These are phyloP conservation scores for Clarireedia paspali DNA, from an alignment of 2,329 filamentous ascomycete genomes.

Conservation along the genomic window DNA sequence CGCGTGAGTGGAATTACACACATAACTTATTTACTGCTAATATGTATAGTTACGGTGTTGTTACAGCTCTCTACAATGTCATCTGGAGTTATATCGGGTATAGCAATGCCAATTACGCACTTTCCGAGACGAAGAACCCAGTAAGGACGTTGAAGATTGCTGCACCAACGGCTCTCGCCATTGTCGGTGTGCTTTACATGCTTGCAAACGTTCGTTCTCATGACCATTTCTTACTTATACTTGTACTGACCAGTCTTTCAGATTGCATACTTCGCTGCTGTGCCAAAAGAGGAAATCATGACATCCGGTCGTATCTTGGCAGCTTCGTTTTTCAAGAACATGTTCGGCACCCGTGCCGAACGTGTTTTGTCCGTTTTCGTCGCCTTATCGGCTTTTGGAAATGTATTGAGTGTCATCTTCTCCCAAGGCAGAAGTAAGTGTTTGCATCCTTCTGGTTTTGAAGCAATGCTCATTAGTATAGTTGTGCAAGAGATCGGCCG, in stretches of 20 bases:
- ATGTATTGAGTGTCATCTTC: constrained; percentile 61
- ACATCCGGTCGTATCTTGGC: constrained; percentile 44
- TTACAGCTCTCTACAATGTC: constrained; percentile 65
- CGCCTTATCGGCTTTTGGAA: constrained; percentile 59
- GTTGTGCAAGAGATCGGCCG: constrained; percentile 59
- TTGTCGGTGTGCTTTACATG: constrained; percentile 56
- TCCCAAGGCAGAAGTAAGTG: constrained; percentile 48
- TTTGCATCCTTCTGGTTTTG: background rate
- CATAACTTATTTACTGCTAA: background rate
- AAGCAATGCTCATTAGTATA: constrained; percentile 1
- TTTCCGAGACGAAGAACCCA: constrained; percentile 59
- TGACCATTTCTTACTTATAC: background rate
- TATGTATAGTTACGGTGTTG: constrained; percentile 42
- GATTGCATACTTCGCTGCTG: constrained; percentile 57
- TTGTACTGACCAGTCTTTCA: constrained; percentile 4
- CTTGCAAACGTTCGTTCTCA: constrained; percentile 42
- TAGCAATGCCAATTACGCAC: constrained; percentile 60
- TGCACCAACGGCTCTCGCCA: constrained; percentile 51
- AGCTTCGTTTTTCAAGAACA: constrained; percentile 47
- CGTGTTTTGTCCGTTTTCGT: constrained; percentile 57
- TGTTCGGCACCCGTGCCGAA: constrained; percentile 47
- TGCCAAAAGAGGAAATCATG: constrained; percentile 46
- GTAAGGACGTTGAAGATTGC: constrained; percentile 57
- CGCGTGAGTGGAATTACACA: constrained; percentile 33
- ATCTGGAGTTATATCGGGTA: constrained; percentile 65